These are phyloP conservation scores for Pythium vanterpoolii DNA, from an alignment of 352 stramenopile genomes.

Conservation along the genomic window DNA sequence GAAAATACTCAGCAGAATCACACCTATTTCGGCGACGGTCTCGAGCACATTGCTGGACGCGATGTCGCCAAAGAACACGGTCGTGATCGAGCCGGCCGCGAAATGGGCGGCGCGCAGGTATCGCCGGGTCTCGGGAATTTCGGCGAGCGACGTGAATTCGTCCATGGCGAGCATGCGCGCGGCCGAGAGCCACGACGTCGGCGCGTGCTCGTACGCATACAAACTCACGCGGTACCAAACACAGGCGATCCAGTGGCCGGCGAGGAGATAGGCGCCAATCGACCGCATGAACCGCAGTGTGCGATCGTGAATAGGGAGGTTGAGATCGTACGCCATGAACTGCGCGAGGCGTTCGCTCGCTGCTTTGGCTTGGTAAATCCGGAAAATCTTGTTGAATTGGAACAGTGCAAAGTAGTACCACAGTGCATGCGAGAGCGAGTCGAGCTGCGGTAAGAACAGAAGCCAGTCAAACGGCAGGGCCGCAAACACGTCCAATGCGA, in stretches of 20 bases:
- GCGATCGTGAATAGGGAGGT: conserved; percentile 43
- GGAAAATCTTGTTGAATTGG: conserved; percentile 61
- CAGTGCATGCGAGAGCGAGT: conserved; percentile 18
- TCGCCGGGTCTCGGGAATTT: conserved; percentile 36
- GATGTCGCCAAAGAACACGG: conserved; percentile 70
- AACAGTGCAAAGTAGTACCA: conserved; percentile 61
- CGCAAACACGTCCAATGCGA: conserved; percentile 31
- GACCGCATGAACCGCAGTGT: conserved; percentile 53
- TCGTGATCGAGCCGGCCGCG: conserved; percentile 57
- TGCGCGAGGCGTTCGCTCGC: conserved; percentile 51
- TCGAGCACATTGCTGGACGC: conserved; percentile 59
- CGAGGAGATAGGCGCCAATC: conserved; percentile 45
- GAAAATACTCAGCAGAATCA: conserved; percentile 69
- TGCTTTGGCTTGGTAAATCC: conserved; percentile 42
- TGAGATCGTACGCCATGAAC: conserved; percentile 50
- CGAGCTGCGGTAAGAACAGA: conserved; percentile 38
- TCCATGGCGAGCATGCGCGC: conserved; percentile 52
- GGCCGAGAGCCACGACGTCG: conserved; percentile 54
- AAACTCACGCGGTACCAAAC: conserved; percentile 55
- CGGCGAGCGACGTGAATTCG: conserved; percentile 34
- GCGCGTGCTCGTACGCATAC: conserved; percentile 41
- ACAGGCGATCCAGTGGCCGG: conserved; percentile 68
- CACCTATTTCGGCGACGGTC: conserved; percentile 45
- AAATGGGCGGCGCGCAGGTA: conserved; percentile 67
- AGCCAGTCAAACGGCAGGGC: conserved; percentile 49